phyloP scores from a whole-genome alignment of 2,329 filamentous ascomycete species.

The Plenodomus tracheiphilus region DNA sequence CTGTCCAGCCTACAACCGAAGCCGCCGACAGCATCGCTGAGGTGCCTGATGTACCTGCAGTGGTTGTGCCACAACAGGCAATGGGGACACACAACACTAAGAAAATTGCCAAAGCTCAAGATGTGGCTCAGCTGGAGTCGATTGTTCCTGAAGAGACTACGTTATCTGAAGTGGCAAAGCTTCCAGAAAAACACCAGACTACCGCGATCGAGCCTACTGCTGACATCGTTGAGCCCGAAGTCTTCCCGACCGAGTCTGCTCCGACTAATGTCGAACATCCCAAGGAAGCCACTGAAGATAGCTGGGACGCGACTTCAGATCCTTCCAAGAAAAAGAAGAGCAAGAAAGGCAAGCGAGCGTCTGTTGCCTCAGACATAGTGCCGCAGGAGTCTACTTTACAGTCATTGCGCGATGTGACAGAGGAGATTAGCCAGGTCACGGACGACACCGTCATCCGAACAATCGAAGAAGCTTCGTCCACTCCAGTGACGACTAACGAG shows the following conservation, averaged over 20 bases:
- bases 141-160: too few species aligned
- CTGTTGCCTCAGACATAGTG: constrained; percentile 15
- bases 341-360: constrained; percentile 27
- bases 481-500: neutral
- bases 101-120: too few species aligned
- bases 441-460: neutral
- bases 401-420: neutral
- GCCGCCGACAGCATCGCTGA: constrained; percentile 1
- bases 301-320: constrained; percentile 5
- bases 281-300: constrained; percentile 3
- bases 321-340: constrained; percentile 28
- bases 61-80: neutral
- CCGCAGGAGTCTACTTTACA: neutral
- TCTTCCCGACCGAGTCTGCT: neutral
- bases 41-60: neutral
- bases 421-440: neutral
- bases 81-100: too few species aligned
- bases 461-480: neutral
- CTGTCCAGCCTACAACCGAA: constrained; percentile 2
- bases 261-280: neutral
- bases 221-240: constrained; percentile 5
- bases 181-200: too few species aligned
- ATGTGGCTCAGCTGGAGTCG: too few species aligned
- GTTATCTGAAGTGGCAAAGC: too few species aligned
- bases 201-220: neutral